These are phyloP conservation scores for Hymenoscyphus scutula DNA, from an alignment of 2,329 filamentous ascomycete species.

Conservation along the genomic window DNA sequence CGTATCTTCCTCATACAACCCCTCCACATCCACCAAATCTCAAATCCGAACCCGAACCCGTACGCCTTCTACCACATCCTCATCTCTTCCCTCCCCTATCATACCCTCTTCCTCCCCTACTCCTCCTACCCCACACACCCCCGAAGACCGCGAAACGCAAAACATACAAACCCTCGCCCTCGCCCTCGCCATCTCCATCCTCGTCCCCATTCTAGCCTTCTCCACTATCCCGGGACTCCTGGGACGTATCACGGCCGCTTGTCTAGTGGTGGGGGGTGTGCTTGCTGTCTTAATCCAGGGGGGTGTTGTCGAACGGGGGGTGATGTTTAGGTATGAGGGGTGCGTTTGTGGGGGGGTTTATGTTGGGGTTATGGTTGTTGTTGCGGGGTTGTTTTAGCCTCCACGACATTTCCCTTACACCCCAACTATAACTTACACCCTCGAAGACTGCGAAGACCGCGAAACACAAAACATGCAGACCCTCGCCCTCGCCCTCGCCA, in stretches of 20 bases:
- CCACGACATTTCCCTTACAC: too few relatives aligned
- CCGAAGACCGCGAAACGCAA: conserved; percentile 30
- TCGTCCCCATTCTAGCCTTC: conserved; percentile 59
- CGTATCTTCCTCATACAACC: conserved; percentile 13
- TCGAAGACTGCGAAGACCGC: too few relatives aligned
- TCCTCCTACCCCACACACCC: too few relatives aligned
- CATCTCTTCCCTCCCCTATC: too few relatives aligned
- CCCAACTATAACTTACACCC: too few relatives aligned
- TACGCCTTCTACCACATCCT: conserved; percentile 19
- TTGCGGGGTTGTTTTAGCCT: conserved; percentile 22
- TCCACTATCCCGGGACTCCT: conserved; percentile 54
- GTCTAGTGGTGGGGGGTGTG: conserved; percentile 50
- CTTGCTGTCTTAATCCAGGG: conserved; percentile 28
- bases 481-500: conserved; percentile 47
- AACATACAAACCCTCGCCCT: conserved; percentile 38
- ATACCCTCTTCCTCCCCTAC: too few relatives aligned
- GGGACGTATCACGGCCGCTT: conserved; percentile 56
- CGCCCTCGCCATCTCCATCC: conserved; percentile 50
- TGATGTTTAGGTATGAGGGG: conserved; percentile 24
- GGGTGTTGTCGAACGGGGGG: conserved; percentile 16
- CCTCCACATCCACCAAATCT: conserved; percentile 10
- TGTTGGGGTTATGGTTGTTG: conserved; percentile 30
- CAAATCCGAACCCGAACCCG: background rate
- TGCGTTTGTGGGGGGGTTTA: conserved; percentile 31
- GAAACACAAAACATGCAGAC: conserved; percentile 24